Conservation (phyloP, 2,329 filamentous ascomycete species). For the Lachnellula subtilissima region DNA sequence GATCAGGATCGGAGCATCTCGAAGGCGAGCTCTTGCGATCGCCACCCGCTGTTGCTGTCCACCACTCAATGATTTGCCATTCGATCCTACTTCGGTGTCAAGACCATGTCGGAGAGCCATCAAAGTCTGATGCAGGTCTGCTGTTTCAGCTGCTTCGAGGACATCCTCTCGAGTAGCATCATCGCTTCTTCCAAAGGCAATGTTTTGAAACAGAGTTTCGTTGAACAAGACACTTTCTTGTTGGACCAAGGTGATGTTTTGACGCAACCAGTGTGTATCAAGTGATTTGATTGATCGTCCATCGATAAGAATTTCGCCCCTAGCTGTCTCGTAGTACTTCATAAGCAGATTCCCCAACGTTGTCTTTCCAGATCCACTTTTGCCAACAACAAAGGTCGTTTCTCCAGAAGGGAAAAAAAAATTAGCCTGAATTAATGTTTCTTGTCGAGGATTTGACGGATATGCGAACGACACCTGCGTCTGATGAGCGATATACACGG, state of each 20-base stretch:
- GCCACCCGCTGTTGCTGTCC: slow-evolving; percentile 81
- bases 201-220: slow-evolving; percentile 72
- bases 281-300: slow-evolving; percentile 56
- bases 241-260: slow-evolving; percentile 75
- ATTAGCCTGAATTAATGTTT: slow-evolving; percentile 55
- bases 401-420: slow-evolving; percentile 69
- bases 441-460: slow-evolving; percentile 59
- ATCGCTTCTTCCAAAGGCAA: slow-evolving; percentile 62
- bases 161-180: slow-evolving; percentile 54
- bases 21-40: slow-evolving; percentile 70
- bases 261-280: slow-evolving; percentile 66
- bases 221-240: slow-evolving; percentile 79
- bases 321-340: slow-evolving; percentile 65
- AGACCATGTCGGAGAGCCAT: slow-evolving; percentile 62
- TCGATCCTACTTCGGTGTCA: slow-evolving; percentile 64
- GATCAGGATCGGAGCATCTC: slow-evolving; percentile 75
- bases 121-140: slow-evolving; percentile 65
- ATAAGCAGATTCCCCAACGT: slow-evolving; percentile 77
- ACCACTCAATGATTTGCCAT: slow-evolving; percentile 71
- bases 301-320: slow-evolving; percentile 67
- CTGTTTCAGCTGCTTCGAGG: slow-evolving; percentile 57
- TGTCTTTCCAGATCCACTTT: slow-evolving; percentile 88
- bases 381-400: slow-evolving; percentile 76
- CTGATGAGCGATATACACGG: slow-evolving; percentile 2
- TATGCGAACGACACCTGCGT: slow-evolving; percentile 76